These are phyloP conservation scores for Fusarium buxicola DNA, from an alignment of 2,329 filamentous ascomycete species.

Conservation along the genomic window DNA sequence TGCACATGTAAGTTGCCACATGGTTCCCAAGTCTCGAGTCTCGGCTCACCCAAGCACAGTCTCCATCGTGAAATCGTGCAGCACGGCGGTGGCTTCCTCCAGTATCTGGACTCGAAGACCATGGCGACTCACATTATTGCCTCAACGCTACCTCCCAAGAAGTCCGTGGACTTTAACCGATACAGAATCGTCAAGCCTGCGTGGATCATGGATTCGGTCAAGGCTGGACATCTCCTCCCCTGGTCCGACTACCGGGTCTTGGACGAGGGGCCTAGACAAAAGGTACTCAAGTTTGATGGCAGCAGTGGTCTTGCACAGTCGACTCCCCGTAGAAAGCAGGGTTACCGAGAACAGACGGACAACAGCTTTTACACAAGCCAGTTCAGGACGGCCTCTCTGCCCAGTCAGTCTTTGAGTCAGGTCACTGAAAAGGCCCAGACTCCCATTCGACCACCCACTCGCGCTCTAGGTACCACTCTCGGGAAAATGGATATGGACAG, in stretches of 20 bases:
- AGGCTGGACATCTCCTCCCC: conserved; percentile 81
- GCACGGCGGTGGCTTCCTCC: conserved; percentile 93
- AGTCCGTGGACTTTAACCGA: conserved; percentile 84
- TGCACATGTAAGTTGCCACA: conserved; percentile 72
- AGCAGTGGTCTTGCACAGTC: conserved; percentile 75
- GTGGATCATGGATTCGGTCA: conserved; percentile 92
- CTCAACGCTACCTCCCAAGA: conserved; percentile 90
- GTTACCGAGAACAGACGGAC: conserved; percentile 85
- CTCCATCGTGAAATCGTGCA: conserved; percentile 88
- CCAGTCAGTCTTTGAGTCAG: conserved; percentile 47
- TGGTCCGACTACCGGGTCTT: conserved; percentile 89
- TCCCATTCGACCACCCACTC: conserved; percentile 19
- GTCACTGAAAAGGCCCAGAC: conserved; percentile 46
- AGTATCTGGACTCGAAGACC: conserved; percentile 95
- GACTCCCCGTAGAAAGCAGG: conserved; percentile 65
- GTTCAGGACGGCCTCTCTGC: conserved; percentile 59
- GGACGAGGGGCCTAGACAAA: conserved; percentile 86
- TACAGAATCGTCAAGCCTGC: conserved; percentile 95
- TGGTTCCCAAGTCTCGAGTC: not conserved
- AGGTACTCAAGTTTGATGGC: conserved; percentile 72
- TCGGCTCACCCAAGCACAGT: conserved; percentile 47
- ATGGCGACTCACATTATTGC: conserved; percentile 96
- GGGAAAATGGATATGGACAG: conserved; percentile 2
- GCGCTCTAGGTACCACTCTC: not conserved
- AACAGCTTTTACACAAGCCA: conserved; percentile 86